Percentiles rank a stretch among this genome's conserved stretches.
phyloP scores from a whole-genome alignment of 306 rosid genomes.

The Castanea mollissima region DNA sequence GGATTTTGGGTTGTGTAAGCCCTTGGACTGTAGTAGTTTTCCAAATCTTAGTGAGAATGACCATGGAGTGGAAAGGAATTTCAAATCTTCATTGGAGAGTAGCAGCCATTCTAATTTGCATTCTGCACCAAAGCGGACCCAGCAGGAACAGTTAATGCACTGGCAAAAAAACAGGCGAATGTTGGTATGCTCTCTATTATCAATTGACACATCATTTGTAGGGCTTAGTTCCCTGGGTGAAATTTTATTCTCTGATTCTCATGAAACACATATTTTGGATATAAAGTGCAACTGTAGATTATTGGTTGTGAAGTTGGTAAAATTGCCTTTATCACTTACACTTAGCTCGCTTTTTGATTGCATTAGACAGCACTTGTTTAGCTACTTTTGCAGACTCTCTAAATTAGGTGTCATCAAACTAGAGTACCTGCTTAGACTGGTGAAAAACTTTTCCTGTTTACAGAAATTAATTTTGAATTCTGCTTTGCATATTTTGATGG shows the following conservation, averaged over 20 bases:
- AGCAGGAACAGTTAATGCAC: constrained; percentile 75
- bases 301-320: background rate
- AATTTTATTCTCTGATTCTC: background rate
- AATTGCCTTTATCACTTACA: background rate
- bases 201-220: background rate
- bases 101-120: constrained; percentile 30
- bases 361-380: background rate
- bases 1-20: constrained; percentile 89
- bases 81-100: constrained; percentile 7
- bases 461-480: background rate
- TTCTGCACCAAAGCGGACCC: constrained; percentile 47
- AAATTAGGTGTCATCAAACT: background rate
- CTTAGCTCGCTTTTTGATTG: background rate
- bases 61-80: constrained; percentile 24
- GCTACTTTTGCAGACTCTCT: background rate
- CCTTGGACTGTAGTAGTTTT: constrained; percentile 72
- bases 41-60: constrained; percentile 49
- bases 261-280: background rate
- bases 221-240: background rate
- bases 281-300: background rate
- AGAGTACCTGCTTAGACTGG: background rate
- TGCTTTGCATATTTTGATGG: background rate
- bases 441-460: background rate
- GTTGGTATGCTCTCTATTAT: constrained; percentile 48
- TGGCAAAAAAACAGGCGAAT: constrained; percentile 86